phyloP scores from a whole-genome alignment of 2,329 filamentous ascomycete genomes.

The Aureobasidium sp. region DNA sequence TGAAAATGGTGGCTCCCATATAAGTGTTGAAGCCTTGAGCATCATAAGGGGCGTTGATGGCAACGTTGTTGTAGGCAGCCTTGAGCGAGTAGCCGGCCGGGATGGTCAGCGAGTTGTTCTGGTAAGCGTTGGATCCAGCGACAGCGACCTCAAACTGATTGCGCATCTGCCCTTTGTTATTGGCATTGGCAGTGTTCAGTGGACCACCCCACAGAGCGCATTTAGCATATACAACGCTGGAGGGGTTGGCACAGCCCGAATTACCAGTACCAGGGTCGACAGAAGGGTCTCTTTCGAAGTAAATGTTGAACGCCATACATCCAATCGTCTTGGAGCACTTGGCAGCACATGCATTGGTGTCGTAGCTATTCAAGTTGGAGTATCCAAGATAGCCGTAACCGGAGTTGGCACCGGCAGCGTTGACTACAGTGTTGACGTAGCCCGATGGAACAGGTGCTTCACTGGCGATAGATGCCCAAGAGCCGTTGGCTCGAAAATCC shows the following conservation, averaged over 20 bases:
- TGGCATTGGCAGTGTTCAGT: conserved; percentile 11
- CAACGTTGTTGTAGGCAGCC: conserved; percentile 12
- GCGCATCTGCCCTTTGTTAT: conserved; percentile 12
- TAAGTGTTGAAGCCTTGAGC: conserved; percentile 18
- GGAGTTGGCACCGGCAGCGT: no score
- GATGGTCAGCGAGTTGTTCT: conserved; percentile 20
- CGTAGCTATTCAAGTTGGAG: not conserved
- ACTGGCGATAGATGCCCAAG: no score
- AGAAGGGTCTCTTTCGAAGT: conserved; percentile 14
- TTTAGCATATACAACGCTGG: no score
- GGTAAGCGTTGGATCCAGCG: conserved; percentile 33
- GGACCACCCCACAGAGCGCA: no score
- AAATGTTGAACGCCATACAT: conserved; percentile 14
- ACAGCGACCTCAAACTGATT: conserved; percentile 21
- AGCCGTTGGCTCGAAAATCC: no score
- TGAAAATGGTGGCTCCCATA: conserved; percentile 19
- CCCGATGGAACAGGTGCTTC: no score
- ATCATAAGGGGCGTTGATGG: conserved; percentile 18
- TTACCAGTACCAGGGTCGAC: not conserved
- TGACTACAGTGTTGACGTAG: no score
- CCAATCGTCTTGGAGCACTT: conserved; percentile 2
- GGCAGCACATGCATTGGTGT: not conserved
- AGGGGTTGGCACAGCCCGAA: no score
- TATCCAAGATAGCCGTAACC: no score
- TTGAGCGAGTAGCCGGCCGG: conserved; percentile 23